Evolutionary conservation across 768 basidiomycete genomes (phyloP).

Genomic region (Thelephora ganbajun): DNA sequence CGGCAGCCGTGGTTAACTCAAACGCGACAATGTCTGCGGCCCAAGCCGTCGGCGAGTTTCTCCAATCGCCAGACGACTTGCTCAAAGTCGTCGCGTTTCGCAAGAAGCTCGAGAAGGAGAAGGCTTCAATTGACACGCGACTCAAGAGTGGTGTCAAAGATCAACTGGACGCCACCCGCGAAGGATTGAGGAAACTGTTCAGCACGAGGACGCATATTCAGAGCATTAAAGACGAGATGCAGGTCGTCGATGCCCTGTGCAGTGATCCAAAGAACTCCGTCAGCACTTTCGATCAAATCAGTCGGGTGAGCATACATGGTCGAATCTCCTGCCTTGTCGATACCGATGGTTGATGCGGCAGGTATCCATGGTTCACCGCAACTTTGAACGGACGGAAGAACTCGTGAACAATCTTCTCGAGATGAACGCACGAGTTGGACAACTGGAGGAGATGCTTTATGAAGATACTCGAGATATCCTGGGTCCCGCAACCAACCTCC

Average conservation of each 20-base stretch:
- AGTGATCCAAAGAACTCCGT: constrained; percentile 64
- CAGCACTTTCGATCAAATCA: constrained; percentile 90
- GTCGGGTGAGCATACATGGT: constrained; percentile 45
- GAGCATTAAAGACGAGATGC: constrained; percentile 77
- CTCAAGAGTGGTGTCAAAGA: constrained; percentile 87
- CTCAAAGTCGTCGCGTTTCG: constrained; percentile 77
- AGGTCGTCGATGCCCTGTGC: constrained; percentile 60
- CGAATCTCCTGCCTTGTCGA: not conserved
- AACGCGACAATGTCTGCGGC: constrained; percentile 56
- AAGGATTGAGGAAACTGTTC: constrained; percentile 73
- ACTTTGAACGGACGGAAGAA: constrained; percentile 89
- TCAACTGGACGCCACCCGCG: constrained; percentile 81
- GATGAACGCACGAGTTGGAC: constrained; percentile 75
- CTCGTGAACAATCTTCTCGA: constrained; percentile 91
- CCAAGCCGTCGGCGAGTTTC: constrained; percentile 77
- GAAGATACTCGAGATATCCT: constrained; percentile 64
- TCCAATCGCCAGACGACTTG: constrained; percentile 90
- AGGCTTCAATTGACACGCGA: constrained; percentile 83
- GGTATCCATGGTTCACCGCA: constrained; percentile 93
- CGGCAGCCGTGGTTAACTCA: not conserved
- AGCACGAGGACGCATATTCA: constrained; percentile 68
- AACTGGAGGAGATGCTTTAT: constrained; percentile 65
- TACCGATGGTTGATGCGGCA: constrained; percentile 17
- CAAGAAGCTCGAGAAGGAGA: constrained; percentile 94
- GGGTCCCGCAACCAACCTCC: constrained; percentile 79